Conservation (phyloP, 257 asterid species). For the Plectranthus barbatus region DNA sequence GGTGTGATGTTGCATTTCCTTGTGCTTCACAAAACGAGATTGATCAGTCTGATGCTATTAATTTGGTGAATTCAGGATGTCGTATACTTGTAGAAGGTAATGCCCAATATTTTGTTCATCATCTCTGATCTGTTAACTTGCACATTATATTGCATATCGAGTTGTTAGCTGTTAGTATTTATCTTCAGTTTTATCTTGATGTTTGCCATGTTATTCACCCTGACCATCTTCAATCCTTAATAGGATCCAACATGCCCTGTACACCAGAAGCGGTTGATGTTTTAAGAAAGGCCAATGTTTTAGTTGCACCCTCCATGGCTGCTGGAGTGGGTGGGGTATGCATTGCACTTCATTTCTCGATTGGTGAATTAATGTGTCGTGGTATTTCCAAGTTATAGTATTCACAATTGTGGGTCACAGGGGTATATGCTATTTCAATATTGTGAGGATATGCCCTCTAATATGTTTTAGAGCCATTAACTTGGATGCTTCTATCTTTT, state of each 20-base stretch:
- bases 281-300: constrained; percentile 71
- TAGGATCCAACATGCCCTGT: constrained; percentile 97
- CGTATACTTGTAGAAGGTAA: constrained; percentile 90
- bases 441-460: background rate
- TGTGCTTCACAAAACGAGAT: constrained; percentile 95
- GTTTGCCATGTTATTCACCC: constrained; percentile 7
- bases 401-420: background rate
- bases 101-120: background rate
- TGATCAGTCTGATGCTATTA: constrained; percentile 83
- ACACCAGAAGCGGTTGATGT: constrained; percentile 90
- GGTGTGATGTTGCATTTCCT: constrained; percentile 91
- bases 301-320: constrained; percentile 92
- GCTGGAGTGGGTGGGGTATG: constrained; percentile 99
- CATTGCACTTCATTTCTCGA: background rate
- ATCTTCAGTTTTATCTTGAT: background rate
- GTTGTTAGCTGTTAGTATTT: background rate
- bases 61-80: constrained; percentile 82
- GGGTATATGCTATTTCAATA: background rate
- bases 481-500: background rate
- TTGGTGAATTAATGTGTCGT: background rate
- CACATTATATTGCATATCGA: background rate
- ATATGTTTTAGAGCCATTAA: background rate
- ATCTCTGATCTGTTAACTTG: background rate
- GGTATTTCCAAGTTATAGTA: background rate
- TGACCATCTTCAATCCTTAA: constrained; percentile 10